Evolutionary conservation across 768 basidiomycete genomes (phyloP).

Genomic region (Rhodotorula paludigena): DNA sequence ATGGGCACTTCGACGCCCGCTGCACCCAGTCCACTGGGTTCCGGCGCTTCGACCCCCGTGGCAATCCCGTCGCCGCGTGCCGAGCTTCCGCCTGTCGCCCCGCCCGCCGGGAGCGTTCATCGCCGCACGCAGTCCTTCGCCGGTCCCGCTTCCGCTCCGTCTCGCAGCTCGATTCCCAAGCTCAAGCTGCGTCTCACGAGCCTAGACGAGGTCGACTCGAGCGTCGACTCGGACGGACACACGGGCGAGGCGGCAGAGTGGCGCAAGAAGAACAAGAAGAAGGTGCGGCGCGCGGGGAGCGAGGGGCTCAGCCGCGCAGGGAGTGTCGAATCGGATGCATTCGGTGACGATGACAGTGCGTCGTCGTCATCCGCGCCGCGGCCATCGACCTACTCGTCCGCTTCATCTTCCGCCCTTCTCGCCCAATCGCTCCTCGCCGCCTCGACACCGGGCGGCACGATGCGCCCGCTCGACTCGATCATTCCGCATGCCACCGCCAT

Average conservation of each 20-base stretch:
- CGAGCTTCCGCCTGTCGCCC: background rate
- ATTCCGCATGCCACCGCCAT: conserved; percentile 6
- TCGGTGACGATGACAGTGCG: background rate
- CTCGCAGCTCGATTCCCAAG: conserved; percentile 18
- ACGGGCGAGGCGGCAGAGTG: conserved; percentile 31
- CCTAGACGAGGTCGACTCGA: conserved; percentile 34
- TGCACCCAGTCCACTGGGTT: background rate
- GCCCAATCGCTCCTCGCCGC: conserved; percentile 34
- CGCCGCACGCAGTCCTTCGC: conserved; percentile 10
- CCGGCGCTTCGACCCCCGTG: background rate
- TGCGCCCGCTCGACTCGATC: background rate
- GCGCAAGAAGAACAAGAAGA: conserved; percentile 37
- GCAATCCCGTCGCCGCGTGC: background rate
- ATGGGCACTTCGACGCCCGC: conserved; percentile 1
- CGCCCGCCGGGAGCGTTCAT: background rate
- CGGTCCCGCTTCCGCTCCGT: conserved; percentile 24
- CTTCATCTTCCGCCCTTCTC: conserved; percentile 30
- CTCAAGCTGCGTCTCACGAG: conserved; percentile 29
- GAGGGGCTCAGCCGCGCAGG: conserved; percentile 30
- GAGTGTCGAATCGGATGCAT: conserved; percentile 11
- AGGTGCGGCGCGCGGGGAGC: conserved; percentile 28
- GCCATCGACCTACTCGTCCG: conserved; percentile 12
- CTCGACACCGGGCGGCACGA: background rate
- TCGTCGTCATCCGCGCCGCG: background rate
- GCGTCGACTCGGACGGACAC: conserved; percentile 31